Evolutionary conservation across 2,329 filamentous ascomycete species (phyloP).

Genomic region (Fusarium denticulatum): DNA sequence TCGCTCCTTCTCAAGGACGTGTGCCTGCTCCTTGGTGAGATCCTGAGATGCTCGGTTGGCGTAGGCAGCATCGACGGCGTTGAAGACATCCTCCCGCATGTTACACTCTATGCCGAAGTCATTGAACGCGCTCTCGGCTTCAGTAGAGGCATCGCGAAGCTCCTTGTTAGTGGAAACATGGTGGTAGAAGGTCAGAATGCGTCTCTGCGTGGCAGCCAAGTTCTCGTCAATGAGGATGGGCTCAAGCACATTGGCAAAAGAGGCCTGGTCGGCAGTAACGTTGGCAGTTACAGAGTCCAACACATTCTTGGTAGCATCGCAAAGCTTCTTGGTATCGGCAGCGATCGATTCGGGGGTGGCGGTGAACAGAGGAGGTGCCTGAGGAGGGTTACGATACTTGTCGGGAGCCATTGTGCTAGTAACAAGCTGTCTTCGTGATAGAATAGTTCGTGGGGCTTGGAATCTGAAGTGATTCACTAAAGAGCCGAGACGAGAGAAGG

Average conservation of each 20-base stretch:
- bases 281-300: constrained; percentile 74
- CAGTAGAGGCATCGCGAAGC: constrained; percentile 78
- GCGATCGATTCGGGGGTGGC: constrained; percentile 76
- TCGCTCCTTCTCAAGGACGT: constrained; percentile 80
- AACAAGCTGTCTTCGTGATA: constrained; percentile 49
- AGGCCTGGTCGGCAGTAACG: constrained; percentile 62
- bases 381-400: constrained; percentile 78
- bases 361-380: constrained; percentile 80
- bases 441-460: constrained; percentile 45
- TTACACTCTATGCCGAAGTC: constrained; percentile 80
- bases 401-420: constrained; percentile 72
- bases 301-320: constrained; percentile 68
- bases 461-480: constrained; percentile 66
- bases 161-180: constrained; percentile 75
- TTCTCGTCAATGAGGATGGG: constrained; percentile 82
- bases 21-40: constrained; percentile 74
- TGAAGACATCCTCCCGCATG: constrained; percentile 86
- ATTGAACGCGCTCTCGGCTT: constrained; percentile 79
- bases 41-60: constrained; percentile 61
- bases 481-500: constrained; percentile 66
- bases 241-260: constrained; percentile 64
- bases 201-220: constrained; percentile 63
- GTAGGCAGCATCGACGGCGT: constrained; percentile 68
- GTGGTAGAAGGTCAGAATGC: constrained; percentile 83
- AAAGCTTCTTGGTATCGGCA: constrained; percentile 72